Percentiles rank a stretch among this genome's conserved stretches.
Evolutionary conservation across 106 monocot genomes (phyloP).

Genomic region (Dioscorea alata): DNA sequence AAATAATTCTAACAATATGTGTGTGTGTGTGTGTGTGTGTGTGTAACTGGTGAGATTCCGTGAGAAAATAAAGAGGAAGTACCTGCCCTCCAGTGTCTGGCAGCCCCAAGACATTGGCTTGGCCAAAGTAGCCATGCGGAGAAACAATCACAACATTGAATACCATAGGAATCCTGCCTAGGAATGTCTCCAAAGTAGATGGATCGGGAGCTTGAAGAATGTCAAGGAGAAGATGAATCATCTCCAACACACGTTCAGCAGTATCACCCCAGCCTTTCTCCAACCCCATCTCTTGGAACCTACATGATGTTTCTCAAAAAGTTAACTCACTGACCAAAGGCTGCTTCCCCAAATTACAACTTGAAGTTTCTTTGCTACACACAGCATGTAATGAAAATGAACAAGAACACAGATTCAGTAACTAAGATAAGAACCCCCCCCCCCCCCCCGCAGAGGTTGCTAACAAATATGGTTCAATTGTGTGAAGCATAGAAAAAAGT

Average conservation of each 20-base stretch:
- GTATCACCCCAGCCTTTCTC: slow-evolving; percentile 96
- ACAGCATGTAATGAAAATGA: no score
- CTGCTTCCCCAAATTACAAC: no score
- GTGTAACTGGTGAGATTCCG: no score
- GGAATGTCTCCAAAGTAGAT: slow-evolving; percentile 58
- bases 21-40: no score
- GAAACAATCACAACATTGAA: slow-evolving; percentile 92
- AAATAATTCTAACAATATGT: neutral
- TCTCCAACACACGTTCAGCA: slow-evolving; percentile 57
- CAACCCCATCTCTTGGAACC: slow-evolving; percentile 87
- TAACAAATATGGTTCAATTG: no score
- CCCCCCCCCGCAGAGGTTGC: no score
- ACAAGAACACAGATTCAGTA: no score
- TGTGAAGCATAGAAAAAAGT: no score
- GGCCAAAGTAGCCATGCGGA: slow-evolving; percentile 93
- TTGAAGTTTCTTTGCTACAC: no score
- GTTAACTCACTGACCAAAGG: neutral
- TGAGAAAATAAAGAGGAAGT: neutral
- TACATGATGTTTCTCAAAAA: slow-evolving; percentile 7
- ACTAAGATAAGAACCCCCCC: no score
- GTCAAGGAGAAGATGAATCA: slow-evolving; percentile 88
- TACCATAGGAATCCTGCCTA: slow-evolving; percentile 91
- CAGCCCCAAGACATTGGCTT: slow-evolving; percentile 86
- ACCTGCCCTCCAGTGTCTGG: slow-evolving; percentile 98
- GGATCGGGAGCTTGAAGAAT: slow-evolving; percentile 94